Conservation (phyloP, 176 grass and related monocot genomes). For the Dendrocalamus sinicus region DNA sequence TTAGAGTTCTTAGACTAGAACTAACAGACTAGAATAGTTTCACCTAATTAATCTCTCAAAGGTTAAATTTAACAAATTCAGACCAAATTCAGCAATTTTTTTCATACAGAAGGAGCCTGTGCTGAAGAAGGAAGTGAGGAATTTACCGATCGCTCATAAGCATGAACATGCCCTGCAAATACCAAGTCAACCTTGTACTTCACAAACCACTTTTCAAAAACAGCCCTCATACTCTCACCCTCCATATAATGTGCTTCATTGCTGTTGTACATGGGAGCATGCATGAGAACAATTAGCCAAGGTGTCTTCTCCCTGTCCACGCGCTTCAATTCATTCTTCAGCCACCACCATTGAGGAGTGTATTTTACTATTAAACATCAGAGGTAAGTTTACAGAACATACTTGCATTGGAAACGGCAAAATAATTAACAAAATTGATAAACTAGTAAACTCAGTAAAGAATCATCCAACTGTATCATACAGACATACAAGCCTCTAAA, state of each 20-base stretch:
- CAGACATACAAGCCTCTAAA: conserved; percentile 14
- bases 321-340: conserved; percentile 64
- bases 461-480: conserved; percentile 1
- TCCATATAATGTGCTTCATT: conserved; percentile 91
- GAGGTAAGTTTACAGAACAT: conserved; percentile 33
- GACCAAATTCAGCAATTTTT: not conserved
- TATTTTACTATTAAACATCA: conserved; percentile 77
- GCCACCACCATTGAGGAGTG: conserved; percentile 88
- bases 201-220: conserved; percentile 90
- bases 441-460: not conserved
- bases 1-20: not conserved
- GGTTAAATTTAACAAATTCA: not conserved
- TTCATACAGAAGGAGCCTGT: not conserved
- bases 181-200: conserved; percentile 90
- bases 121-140: conserved; percentile 7
- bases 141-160: conserved; percentile 92
- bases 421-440: not conserved
- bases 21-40: not conserved
- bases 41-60: not conserved
- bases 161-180: conserved; percentile 94
- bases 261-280: conserved; percentile 88
- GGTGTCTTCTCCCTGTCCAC: conserved; percentile 97
- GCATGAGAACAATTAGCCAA: conserved; percentile 99
- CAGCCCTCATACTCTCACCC: conserved; percentile 88
- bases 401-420: not conserved